Evolutionary conservation across 169 alveolate genomes (phyloP), one percentile per base, ranked within the genome.

Genomic region (Babesia ovata): DNA sequence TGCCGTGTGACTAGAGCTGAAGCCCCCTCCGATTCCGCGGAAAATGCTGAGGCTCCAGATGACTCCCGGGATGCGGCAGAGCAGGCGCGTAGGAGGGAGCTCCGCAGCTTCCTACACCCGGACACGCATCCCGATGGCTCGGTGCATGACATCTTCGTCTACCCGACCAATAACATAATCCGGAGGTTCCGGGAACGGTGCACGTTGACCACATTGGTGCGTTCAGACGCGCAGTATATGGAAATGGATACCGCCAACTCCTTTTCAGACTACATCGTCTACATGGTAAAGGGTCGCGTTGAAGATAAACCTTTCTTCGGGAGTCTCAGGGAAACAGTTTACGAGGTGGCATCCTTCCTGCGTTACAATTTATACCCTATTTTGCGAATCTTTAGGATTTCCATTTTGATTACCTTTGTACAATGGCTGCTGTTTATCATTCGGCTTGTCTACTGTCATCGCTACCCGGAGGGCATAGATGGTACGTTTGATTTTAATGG

Each of bases 401-500:
- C 82, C 12, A 63, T 70, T 14, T 65, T 59, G 28, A 74, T 81
- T 53, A 81, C 75, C 19, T 21, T 81, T 14, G 45, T 52, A 3
- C 88, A 81, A 56, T 81, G 88, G 88, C n/a, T 65, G 21, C 44
- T 81, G n/a, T 81, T 54, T 45, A 58, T 72, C 0, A 28, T 73
- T 14, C 39, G 86, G 45, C 46, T 81, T 17, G 21, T 63, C 4
- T 46, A 65, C 53, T 60, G 44, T 33, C 61, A 42, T 10, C 70
- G 22, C 8, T 19, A 52, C 46, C 48, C 53, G 29, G 48, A 29
- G 24, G 29, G 12, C 24, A 26, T 19, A 14, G 60, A 24, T 45
- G 84, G 84, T 74, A 53, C 11, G 62, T 29, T 17, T 62, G 21
- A 2, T 16, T 14, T 45, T 3, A 0, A 49, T 6, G 39, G 39